Evolutionary conservation across 2,329 filamentous ascomycete species (phyloP).

Genomic region (Fusarium multiceps): DNA sequence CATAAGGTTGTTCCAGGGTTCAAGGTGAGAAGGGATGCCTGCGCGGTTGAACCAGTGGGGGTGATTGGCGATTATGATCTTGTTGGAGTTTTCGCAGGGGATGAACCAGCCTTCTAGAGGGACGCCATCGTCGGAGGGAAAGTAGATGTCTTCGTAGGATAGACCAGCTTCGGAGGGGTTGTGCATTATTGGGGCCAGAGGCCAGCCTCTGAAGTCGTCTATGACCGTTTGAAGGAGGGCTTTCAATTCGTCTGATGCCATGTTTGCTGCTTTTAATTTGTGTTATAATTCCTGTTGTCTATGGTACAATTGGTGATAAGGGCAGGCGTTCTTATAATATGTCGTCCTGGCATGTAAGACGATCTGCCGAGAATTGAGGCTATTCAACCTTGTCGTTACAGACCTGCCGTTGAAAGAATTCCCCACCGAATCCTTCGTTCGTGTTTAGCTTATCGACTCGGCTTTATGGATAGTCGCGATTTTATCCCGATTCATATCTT

Average conservation of each 20-base stretch:
- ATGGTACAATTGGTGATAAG: rapidly evolving
- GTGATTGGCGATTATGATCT: conserved; percentile 35
- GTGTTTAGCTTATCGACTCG: neutral
- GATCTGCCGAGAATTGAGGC: neutral
- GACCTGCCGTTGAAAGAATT: neutral
- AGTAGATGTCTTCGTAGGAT: conserved; percentile 25
- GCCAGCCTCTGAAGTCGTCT: conserved; percentile 33
- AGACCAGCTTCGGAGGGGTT: conserved; percentile 19
- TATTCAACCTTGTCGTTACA: rapidly evolving
- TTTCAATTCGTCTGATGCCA: conserved; percentile 15
- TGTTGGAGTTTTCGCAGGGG: conserved; percentile 17
- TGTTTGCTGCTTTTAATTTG: neutral
- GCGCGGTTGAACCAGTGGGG: conserved; percentile 36
- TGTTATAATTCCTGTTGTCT: neutral
- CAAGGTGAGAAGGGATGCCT: conserved; percentile 20
- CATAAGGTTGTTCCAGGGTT: conserved; percentile 23
- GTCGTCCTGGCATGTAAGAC: neutral
- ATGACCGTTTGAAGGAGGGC: conserved; percentile 11
- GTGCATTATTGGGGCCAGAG: conserved; percentile 25
- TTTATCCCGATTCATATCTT: neutral
- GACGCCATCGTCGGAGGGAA: conserved; percentile 28
- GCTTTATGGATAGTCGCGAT: neutral
- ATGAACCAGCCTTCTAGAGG: conserved; percentile 33
- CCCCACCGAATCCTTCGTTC: neutral
- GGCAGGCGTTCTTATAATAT: neutral